Evolutionary conservation across 2,329 filamentous ascomycete species (phyloP).

Genomic region (Cordyceps tenuipes): DNA sequence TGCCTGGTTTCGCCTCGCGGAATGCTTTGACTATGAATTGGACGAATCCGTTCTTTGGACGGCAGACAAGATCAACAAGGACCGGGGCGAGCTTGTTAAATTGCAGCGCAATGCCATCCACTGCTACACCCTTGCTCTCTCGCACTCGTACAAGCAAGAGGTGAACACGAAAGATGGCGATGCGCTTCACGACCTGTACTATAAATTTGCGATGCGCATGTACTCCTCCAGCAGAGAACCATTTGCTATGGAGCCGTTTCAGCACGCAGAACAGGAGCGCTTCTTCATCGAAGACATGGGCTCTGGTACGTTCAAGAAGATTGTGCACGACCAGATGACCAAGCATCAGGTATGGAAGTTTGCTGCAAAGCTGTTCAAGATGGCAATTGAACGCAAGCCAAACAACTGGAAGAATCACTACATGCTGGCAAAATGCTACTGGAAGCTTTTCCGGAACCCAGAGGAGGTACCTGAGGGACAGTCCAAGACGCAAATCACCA

Average conservation of each 20-base stretch:
- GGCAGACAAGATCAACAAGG: conserved; percentile 84
- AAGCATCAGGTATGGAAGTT: conserved; percentile 56
- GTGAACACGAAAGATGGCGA: conserved; percentile 40
- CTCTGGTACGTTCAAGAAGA: conserved; percentile 42
- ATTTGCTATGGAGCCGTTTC: conserved; percentile 55
- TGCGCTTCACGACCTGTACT: conserved; percentile 49
- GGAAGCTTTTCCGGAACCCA: conserved; percentile 53
- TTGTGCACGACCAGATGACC: conserved; percentile 47
- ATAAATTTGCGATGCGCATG: conserved; percentile 53
- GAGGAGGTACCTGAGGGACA: conserved; percentile 36
- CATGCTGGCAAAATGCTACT: conserved; percentile 54
- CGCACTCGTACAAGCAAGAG: conserved; percentile 41
- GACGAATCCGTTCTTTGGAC: conserved; percentile 85
- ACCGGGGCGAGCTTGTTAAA: conserved; percentile 62
- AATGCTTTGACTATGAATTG: conserved; percentile 79
- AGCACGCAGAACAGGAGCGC: conserved; percentile 46
- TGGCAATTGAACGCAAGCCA: conserved; percentile 45
- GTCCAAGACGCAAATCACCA: conserved; percentile 21
- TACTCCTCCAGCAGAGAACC: conserved; percentile 55
- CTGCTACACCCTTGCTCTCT: conserved; percentile 59
- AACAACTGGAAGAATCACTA: conserved; percentile 52
- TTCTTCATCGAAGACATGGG: conserved; percentile 47
- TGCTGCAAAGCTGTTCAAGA: conserved; percentile 46
- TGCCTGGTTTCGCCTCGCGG: conserved; percentile 80
- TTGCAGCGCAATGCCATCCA: conserved; percentile 76